These are phyloP conservation scores for Linum usitatissimum DNA, from an alignment of 345 rosid species.

Conservation along the genomic window DNA sequence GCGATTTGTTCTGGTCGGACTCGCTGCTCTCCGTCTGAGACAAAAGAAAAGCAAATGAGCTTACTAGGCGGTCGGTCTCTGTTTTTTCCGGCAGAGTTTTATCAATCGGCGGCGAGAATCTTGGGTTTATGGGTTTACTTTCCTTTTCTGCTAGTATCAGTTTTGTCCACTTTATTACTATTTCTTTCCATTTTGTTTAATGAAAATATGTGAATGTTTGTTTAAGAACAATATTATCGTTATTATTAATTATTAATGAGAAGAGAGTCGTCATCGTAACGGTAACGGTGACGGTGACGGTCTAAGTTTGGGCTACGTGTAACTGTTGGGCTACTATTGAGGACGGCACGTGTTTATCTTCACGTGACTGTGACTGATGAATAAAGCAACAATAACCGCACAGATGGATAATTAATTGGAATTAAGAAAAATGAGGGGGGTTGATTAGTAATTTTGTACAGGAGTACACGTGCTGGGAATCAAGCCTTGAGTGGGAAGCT, in stretches of 20 bases:
- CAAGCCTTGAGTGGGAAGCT: too few species aligned
- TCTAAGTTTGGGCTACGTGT: conserved; percentile 31
- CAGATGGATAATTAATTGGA: background rate
- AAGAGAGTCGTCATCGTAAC: conserved; percentile 24
- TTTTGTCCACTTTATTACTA: conserved; percentile 8
- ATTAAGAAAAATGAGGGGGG: background rate
- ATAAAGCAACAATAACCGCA: background rate
- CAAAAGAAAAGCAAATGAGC: background rate
- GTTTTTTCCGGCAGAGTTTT: conserved; percentile 38
- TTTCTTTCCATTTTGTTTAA: conserved; percentile 10
- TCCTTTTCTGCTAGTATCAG: background rate
- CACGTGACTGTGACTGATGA: conserved; percentile 7
- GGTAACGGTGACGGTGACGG: conserved; percentile 48
- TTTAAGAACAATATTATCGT: background rate
- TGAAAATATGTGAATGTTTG: conserved; percentile 11
- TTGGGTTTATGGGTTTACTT: conserved; percentile 5
- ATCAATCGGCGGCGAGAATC: conserved; percentile 24
- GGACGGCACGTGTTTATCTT: conserved; percentile 11
- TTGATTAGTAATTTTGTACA: too few species aligned
- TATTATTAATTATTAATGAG: conserved; percentile 1
- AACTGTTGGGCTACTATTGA: too few species aligned
- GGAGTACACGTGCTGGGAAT: conserved; percentile 7
- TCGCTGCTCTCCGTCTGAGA: conserved; percentile 37
- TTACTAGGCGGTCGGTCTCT: conserved; percentile 9
- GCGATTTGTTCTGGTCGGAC: conserved; percentile 72